Evolutionary conservation across 2,329 filamentous ascomycete species (phyloP), one percentile per base, ranked within the genome.

Genomic region (Fulvia fulva): DNA sequence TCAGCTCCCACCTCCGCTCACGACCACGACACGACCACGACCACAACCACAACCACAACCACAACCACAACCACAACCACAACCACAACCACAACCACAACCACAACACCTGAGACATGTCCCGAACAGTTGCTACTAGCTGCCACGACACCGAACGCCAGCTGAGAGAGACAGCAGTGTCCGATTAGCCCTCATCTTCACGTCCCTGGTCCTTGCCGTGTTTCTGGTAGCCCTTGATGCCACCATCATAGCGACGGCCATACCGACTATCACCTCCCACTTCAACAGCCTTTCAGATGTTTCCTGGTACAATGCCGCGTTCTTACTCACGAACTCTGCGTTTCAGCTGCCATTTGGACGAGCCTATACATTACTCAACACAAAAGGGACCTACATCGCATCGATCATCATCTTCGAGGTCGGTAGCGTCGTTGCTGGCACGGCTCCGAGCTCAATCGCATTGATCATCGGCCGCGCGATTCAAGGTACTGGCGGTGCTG

Each of bases 401-500:
- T 71, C 73, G 0, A 67, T 79, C 7, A 59, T 66, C 9, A 65
- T 79, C 43, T 80, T 79, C 59, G 73, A 77, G 54, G 30, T 79
- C 9, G 77, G 78, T 16, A 81, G 77, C 2, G 74, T 81, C 19
- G 60, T 84, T 0, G 83, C 81, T 60, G 81, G 78, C 1, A 70
- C 74, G 2, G 77, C 80, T 3, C 66, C 71, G 3, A 75, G 71
- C 56, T 82, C 82, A 63, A 61, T 70, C 1, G 80, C 79, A 73
- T 70, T 85, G 43, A 80, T 85, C 45, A 72, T 75, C 1, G 82
- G 81, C 2, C 72, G 82, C 19, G 75, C 78, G 0, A 64, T 84
- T 9, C 79, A 83, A 59, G 82, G 82, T 11, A 70, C 80, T 14
- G 81, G 80, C 1, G 79, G 77, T n/a, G 81, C 80, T 6, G 82